Conservation (phyloP, 1,284 basidiomycete genomes). For the Kalmanozyma brasiliensis region DNA sequence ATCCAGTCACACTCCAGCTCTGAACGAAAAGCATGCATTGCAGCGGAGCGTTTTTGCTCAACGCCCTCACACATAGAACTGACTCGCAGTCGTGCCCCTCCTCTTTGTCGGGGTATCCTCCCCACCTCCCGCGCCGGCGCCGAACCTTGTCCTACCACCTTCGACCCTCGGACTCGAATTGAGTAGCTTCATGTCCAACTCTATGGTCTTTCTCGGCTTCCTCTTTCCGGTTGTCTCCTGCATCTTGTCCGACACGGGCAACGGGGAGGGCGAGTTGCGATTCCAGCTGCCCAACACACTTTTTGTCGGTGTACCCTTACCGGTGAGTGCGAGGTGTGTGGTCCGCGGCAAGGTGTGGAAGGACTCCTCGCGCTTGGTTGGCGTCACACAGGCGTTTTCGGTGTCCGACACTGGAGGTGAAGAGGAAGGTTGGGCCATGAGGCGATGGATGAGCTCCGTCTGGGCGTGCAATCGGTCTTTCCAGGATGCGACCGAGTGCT, state of each 20-base stretch:
- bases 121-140: background rate
- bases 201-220: conserved; percentile 55
- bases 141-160: conserved; percentile 23
- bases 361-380: background rate
- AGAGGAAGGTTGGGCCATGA: conserved; percentile 17
- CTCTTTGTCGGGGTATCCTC: conserved; percentile 29
- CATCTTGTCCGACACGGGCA: conserved; percentile 22
- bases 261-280: conserved; percentile 29
- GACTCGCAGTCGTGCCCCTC: conserved; percentile 38
- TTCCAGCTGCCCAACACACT: conserved; percentile 12
- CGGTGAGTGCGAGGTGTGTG: conserved; percentile 29
- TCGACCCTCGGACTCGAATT: conserved; percentile 45
- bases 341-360: conserved; percentile 20
- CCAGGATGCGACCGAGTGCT: conserved; percentile 56
- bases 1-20: background rate
- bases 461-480: conserved; percentile 52
- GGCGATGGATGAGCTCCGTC: conserved; percentile 54
- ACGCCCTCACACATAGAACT: conserved; percentile 37
- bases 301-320: no score
- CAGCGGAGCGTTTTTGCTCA: no score
- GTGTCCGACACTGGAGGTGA: conserved; percentile 25
- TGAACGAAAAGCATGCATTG: background rate
- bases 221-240: conserved; percentile 7
- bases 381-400: conserved; percentile 11
- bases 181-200: conserved; percentile 51